phyloP scores from a whole-genome alignment of 805 yeast genomes.

The Teunomyces tritomae region DNA sequence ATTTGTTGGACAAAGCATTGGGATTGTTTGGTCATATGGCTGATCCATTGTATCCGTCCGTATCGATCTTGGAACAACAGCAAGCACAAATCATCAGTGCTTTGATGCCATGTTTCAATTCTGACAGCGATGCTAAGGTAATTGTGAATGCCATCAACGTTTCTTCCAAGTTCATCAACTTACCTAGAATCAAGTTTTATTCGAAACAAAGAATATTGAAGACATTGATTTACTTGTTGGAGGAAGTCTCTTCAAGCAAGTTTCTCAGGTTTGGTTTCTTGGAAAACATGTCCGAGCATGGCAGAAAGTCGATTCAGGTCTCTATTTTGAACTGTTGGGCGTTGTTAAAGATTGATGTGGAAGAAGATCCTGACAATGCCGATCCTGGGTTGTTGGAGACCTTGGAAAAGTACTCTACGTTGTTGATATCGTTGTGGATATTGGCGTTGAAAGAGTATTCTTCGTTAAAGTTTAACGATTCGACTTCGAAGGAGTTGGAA shows the following conservation, averaged over 20 bases:
- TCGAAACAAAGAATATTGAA: conserved; percentile 53
- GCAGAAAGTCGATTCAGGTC: conserved; percentile 53
- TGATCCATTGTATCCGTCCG: conserved; percentile 72
- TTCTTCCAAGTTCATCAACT: conserved; percentile 66
- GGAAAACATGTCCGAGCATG: conserved; percentile 41
- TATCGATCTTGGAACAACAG: conserved; percentile 79
- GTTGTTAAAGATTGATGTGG: conserved; percentile 40
- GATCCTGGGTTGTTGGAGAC: conserved; percentile 48
- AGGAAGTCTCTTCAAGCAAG: conserved; percentile 47
- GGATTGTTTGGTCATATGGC: conserved; percentile 55
- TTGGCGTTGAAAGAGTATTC: conserved; percentile 73
- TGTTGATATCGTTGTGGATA: conserved; percentile 78
- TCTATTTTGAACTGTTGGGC: conserved; percentile 77
- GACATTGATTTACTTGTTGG: conserved; percentile 64
- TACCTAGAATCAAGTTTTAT: conserved; percentile 43
- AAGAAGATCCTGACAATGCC: conserved; percentile 20
- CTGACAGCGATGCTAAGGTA: conserved; percentile 67
- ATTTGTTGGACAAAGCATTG: conserved; percentile 61
- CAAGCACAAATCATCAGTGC: conserved; percentile 95
- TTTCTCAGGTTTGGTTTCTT: conserved; percentile 56
- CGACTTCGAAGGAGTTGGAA: conserved; percentile 41
- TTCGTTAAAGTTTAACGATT: conserved; percentile 52
- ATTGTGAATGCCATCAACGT: conserved; percentile 77
- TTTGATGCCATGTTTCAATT: conserved; percentile 77
- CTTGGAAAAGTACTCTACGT: conserved; percentile 53